These are phyloP conservation scores for Meyerozyma sp. DNA, from an alignment of 1,139 yeast species.

Conservation along the genomic window DNA sequence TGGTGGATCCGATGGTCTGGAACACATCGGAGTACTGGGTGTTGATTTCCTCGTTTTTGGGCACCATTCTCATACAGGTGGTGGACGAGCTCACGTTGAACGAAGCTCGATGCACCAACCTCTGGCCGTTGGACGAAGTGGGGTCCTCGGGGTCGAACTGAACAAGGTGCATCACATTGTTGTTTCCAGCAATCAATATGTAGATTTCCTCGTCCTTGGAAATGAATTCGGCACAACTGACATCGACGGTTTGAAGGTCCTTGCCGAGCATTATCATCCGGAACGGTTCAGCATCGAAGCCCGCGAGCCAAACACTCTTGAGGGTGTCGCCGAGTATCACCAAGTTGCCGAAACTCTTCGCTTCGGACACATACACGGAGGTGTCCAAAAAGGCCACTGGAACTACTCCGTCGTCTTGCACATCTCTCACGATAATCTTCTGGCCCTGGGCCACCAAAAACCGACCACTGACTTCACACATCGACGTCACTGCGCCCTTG, in stretches of 20 bases:
- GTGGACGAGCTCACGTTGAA: slow-evolving; percentile 65
- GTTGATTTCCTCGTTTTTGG: slow-evolving; percentile 31
- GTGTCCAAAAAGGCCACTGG: slow-evolving; percentile 94
- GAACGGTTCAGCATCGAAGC: slow-evolving; percentile 94
- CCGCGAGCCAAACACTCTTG: slow-evolving; percentile 77
- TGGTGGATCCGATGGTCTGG: slow-evolving; percentile 63
- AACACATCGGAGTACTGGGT: slow-evolving; percentile 22
- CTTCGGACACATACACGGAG: slow-evolving; percentile 71
- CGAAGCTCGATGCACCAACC: slow-evolving; percentile 63
- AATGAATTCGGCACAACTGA: slow-evolving; percentile 65
- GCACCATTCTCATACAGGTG: slow-evolving; percentile 53
- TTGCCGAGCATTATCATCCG: slow-evolving; percentile 76
- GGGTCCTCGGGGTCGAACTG: slow-evolving; percentile 95
- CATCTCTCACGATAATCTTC: slow-evolving; percentile 73
- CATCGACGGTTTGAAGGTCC: slow-evolving; percentile 61
- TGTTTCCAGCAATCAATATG: slow-evolving; percentile 66
- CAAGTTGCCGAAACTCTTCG: slow-evolving; percentile 79
- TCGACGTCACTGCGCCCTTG: slow-evolving; percentile 78
- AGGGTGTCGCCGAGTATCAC: slow-evolving; percentile 74
- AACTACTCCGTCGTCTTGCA: slow-evolving; percentile 77
- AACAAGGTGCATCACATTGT: slow-evolving; percentile 64
- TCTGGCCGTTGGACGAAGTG: slow-evolving; percentile 72
- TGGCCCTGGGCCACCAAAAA: slow-evolving; percentile 87
- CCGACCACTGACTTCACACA: slow-evolving; percentile 80
- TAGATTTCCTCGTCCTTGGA: slow-evolving; percentile 65